These are phyloP conservation scores for Chlorella sp. DNA, from an alignment of 139 green algal genomes.

Conservation along the genomic window DNA sequence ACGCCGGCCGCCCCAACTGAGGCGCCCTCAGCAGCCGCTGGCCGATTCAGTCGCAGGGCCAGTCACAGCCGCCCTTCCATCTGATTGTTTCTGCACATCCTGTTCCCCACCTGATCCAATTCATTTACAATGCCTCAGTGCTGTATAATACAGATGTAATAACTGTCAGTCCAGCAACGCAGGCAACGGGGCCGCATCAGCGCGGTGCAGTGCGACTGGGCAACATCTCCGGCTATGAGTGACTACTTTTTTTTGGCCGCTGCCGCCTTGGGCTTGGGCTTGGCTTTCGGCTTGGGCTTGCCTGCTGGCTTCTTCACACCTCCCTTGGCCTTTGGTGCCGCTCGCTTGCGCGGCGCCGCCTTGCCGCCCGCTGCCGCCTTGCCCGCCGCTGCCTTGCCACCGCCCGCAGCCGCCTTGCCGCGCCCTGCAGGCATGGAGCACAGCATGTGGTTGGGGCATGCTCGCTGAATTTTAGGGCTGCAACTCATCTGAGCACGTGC, in stretches of 20 bases:
- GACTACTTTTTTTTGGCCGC: neutral
- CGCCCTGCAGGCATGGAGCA: neutral
- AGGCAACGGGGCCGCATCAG: neutral
- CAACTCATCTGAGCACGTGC: no score
- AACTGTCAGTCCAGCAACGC: neutral
- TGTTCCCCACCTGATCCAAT: neutral
- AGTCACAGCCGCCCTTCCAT: neutral
- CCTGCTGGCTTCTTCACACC: slow-evolving; percentile 14
- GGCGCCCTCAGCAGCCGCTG: neutral
- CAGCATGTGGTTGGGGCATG: no score
- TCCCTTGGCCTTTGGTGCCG: slow-evolving; percentile 24
- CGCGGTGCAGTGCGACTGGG: no score
- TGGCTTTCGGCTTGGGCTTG: neutral
- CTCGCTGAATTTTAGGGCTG: no score
- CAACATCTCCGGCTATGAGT: no score
- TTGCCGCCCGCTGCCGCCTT: slow-evolving; percentile 9
- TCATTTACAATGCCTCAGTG: neutral
- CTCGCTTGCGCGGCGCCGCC: neutral
- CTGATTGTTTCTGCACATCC: neutral
- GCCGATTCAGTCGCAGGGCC: neutral
- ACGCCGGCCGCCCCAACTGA: neutral
- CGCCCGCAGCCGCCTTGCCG: slow-evolving; percentile 2
- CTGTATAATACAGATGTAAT: neutral
- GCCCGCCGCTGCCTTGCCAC: neutral
- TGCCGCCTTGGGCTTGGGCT: slow-evolving; percentile 24